A percentile compares a stretch with the other conserved stretches of the same genome.
Evolutionary conservation across 768 basidiomycete species (phyloP).

Genomic region (Auriscalpium orientale): DNA sequence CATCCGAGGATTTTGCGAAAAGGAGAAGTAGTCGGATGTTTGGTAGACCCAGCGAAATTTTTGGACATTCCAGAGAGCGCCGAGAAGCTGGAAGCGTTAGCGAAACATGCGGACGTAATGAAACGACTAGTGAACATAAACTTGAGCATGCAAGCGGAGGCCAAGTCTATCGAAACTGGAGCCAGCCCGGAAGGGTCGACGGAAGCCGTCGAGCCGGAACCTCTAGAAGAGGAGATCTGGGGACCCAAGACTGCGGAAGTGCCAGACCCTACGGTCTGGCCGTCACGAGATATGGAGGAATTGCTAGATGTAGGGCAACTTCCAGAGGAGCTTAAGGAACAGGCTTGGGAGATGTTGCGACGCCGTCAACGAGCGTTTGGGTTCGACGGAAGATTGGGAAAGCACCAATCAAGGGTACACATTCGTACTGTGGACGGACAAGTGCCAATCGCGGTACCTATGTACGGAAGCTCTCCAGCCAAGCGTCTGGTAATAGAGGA

Average conservation of each 20-base stretch:
- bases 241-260: slow-evolving; percentile 25
- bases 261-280: slow-evolving; percentile 10
- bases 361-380: slow-evolving; percentile 12
- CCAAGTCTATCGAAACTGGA: slow-evolving; percentile 1
- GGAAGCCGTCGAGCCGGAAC: not conserved
- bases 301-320: not conserved
- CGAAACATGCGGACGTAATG: not conserved
- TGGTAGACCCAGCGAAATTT: not conserved
- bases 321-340: slow-evolving; percentile 1
- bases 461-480: slow-evolving; percentile 2
- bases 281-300: not conserved
- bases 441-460: slow-evolving; percentile 1
- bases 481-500: slow-evolving; percentile 2
- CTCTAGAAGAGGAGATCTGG: slow-evolving; percentile 17
- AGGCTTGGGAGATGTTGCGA: not conserved
- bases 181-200: not conserved
- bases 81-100: not conserved
- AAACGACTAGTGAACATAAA: not conserved
- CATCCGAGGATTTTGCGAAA: not conserved
- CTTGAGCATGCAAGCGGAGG: not conserved
- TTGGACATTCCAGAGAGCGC: not conserved
- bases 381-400: slow-evolving; percentile 18
- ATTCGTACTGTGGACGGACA: not conserved
- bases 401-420: slow-evolving; percentile 1
- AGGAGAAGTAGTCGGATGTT: not conserved